phyloP scores from a whole-genome alignment of 2,329 filamentous ascomycete species.

The Cladophialophora exuberans region DNA sequence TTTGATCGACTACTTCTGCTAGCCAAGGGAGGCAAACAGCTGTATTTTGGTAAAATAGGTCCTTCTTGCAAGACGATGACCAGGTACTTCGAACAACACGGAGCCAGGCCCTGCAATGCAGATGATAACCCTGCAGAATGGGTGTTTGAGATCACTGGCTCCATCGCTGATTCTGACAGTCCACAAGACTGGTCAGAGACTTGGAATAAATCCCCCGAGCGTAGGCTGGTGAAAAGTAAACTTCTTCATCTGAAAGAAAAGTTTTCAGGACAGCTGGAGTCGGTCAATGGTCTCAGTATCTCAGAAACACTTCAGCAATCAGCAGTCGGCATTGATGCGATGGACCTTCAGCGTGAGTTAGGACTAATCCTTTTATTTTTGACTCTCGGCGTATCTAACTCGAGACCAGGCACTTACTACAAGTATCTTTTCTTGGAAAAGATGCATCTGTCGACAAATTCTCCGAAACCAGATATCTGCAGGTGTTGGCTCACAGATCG shows the following conservation, averaged over 20 bases:
- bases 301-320: neutral
- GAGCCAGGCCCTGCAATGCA: slow-evolving; percentile 60
- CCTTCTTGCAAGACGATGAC: slow-evolving; percentile 61
- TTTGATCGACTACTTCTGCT: slow-evolving; percentile 78
- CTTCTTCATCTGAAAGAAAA: neutral
- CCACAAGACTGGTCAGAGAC: slow-evolving; percentile 66
- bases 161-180: slow-evolving; percentile 63
- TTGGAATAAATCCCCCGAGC: slow-evolving; percentile 64
- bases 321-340: neutral
- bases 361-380: neutral
- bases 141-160: slow-evolving; percentile 44
- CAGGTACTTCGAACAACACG: slow-evolving; percentile 66
- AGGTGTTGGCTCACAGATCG: neutral
- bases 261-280: neutral
- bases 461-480: neutral
- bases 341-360: neutral
- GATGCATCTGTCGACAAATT: neutral
- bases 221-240: slow-evolving; percentile 46
- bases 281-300: neutral
- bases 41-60: slow-evolving; percentile 78
- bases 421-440: neutral
- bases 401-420: neutral
- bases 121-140: slow-evolving; percentile 76
- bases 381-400: neutral
- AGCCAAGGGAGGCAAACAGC: slow-evolving; percentile 72